Conservation (phyloP, 169 alveolate genomes). For the Eimeria sp. region DNA sequence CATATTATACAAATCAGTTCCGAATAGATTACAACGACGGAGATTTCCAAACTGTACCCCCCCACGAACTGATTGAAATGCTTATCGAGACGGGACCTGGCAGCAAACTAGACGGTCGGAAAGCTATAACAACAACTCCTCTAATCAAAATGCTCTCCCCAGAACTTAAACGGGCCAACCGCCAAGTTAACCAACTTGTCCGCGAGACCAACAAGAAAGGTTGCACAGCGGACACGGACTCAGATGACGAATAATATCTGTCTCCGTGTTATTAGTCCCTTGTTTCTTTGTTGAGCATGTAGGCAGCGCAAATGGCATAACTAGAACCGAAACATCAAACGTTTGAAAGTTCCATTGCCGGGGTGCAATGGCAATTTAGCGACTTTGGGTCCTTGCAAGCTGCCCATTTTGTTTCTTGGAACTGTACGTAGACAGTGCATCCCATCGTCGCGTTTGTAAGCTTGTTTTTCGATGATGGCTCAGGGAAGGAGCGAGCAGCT, state of each 20-base stretch:
- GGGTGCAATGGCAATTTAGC: neutral
- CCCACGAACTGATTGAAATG: slow-evolving; percentile 72
- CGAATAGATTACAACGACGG: slow-evolving; percentile 81
- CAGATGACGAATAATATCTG: slow-evolving; percentile 28
- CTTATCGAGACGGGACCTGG: slow-evolving; percentile 71
- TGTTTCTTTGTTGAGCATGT: neutral
- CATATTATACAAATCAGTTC: slow-evolving; percentile 76
- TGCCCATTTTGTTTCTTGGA: neutral
- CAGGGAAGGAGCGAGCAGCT: neutral
- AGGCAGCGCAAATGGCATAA: neutral
- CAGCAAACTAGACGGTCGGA: slow-evolving; percentile 69
- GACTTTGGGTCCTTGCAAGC: neutral
- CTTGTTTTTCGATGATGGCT: neutral
- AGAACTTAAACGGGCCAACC: slow-evolving; percentile 50
- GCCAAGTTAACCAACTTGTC: slow-evolving; percentile 62
- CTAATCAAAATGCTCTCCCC: slow-evolving; percentile 64
- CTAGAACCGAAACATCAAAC: neutral
- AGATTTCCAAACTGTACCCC: slow-evolving; percentile 67
- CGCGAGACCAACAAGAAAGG: slow-evolving; percentile 59
- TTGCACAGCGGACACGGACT: slow-evolving; percentile 8
- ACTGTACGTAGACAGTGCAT: neutral
- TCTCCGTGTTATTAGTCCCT: neutral
- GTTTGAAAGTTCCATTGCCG: neutral
- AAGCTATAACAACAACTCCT: slow-evolving; percentile 74
- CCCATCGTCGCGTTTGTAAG: neutral